These are phyloP conservation scores for Hymenoscyphus occultus DNA, from an alignment of 2,329 filamentous ascomycete genomes.

Conservation along the genomic window DNA sequence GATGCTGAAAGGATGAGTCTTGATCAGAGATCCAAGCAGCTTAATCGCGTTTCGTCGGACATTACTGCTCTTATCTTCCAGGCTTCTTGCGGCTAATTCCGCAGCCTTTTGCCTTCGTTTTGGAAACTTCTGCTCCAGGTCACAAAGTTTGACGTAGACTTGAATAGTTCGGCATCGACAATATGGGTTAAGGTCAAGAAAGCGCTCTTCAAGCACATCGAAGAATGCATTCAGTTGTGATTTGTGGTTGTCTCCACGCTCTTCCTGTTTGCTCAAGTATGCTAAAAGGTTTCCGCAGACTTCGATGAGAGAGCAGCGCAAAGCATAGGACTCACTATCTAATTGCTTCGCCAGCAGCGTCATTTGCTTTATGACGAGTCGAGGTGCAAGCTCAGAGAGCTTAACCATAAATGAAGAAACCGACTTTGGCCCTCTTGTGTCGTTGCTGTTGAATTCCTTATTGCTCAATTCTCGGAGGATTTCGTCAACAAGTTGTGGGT, in stretches of 20 bases:
- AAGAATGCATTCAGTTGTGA: conserved; percentile 96
- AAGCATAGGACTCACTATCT: conserved; percentile 94
- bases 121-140: conserved; percentile 93
- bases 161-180: conserved; percentile 89
- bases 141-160: conserved; percentile 87
- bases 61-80: conserved; percentile 98
- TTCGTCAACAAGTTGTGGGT: conserved; percentile 91
- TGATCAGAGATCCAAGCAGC: conserved; percentile 79
- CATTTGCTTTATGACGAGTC: conserved; percentile 96
- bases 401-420: conserved; percentile 92
- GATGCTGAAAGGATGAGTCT: conserved; percentile 89
- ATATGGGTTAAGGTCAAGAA: conserved; percentile 95
- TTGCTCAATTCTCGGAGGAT: conserved; percentile 91
- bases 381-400: conserved; percentile 85
- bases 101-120: conserved; percentile 86
- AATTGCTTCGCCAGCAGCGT: conserved; percentile 90
- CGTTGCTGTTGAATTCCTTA: conserved; percentile 97
- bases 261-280: conserved; percentile 86
- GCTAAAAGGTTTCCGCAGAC: conserved; percentile 94
- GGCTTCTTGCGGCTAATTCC: conserved; percentile 80
- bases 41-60: conserved; percentile 95
- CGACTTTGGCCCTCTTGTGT: conserved; percentile 92
- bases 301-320: conserved; percentile 91
- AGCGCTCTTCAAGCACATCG: conserved; percentile 92
- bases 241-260: conserved; percentile 88